Evolutionary conservation across 139 green algal genomes (phyloP).

Genomic region (Ettlia oleoabundans): DNA sequence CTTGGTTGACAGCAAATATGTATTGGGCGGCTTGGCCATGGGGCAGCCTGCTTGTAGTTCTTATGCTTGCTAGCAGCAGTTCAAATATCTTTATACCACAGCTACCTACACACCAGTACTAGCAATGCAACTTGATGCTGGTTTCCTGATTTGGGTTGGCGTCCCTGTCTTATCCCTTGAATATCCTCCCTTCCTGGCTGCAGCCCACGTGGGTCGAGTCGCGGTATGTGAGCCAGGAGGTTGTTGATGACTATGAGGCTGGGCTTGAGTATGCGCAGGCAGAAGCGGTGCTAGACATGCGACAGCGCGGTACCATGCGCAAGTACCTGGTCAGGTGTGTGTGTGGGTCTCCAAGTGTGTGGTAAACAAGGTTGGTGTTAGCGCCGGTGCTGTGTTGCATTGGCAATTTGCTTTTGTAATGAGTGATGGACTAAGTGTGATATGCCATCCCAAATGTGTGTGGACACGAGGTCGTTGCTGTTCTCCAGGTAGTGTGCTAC

Average conservation of each 20-base stretch:
- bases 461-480: too few relatives aligned
- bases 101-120: not conserved
- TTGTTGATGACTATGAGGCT: conserved; percentile 77
- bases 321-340: conserved; percentile 76
- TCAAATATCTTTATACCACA: too few relatives aligned
- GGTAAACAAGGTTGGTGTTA: too few relatives aligned
- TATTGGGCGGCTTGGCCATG: not conserved
- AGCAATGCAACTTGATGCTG: too few relatives aligned
- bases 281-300: conserved; percentile 51
- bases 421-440: too few relatives aligned
- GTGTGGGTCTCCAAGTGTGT: not conserved
- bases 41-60: not conserved
- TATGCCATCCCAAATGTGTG: too few relatives aligned
- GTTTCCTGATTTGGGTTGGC: not conserved
- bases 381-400: not conserved
- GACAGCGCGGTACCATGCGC: conserved; percentile 66
- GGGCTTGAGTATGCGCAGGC: conserved; percentile 77
- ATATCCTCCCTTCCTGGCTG: not conserved
- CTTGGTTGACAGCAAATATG: too few relatives aligned
- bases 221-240: conserved; percentile 65
- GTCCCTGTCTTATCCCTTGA: not conserved
- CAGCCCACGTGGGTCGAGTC: conserved; percentile 71
- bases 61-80: too few relatives aligned
- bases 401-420: not conserved
- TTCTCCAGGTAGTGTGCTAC: too few relatives aligned